phyloP scores from a whole-genome alignment of 164 flowering plant species.

The Umbellularia californica region DNA sequence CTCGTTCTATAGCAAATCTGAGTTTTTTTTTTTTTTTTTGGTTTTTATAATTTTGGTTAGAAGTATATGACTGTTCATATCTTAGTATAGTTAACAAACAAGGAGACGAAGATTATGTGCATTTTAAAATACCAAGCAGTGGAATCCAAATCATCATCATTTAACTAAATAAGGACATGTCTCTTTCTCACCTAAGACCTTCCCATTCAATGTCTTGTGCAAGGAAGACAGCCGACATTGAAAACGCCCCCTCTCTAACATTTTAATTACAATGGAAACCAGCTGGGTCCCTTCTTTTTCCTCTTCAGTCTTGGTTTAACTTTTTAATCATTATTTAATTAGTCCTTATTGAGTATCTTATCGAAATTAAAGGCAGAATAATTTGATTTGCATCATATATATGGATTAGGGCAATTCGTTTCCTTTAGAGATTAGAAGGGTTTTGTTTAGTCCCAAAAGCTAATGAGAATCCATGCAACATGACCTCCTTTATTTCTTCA shows the following conservation, averaged over 20 bases:
- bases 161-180: neutral
- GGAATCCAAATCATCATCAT: slow-evolving; percentile 2
- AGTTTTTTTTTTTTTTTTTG: no score
- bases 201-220: neutral
- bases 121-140: neutral
- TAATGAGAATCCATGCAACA: slow-evolving; percentile 18
- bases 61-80: neutral
- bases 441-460: slow-evolving; percentile 18
- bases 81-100: neutral
- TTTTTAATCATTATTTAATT: neutral
- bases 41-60: no score
- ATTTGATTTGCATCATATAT: slow-evolving; percentile 13
- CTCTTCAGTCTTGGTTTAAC: neutral
- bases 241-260: neutral
- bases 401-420: slow-evolving; percentile 2
- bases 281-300: neutral
- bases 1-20: no score
- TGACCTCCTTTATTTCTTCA: slow-evolving; percentile 14
- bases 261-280: no score
- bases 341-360: neutral
- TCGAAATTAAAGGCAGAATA: slow-evolving; percentile 10
- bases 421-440: neutral
- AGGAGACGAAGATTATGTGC: neutral
- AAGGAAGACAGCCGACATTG: neutral
- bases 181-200: neutral